A percentile compares a stretch with the other conserved stretches of the same genome.
Evolutionary conservation across 495 filamentous ascomycete genomes (phyloP).

Genomic region (Penicillium pancosmium): DNA sequence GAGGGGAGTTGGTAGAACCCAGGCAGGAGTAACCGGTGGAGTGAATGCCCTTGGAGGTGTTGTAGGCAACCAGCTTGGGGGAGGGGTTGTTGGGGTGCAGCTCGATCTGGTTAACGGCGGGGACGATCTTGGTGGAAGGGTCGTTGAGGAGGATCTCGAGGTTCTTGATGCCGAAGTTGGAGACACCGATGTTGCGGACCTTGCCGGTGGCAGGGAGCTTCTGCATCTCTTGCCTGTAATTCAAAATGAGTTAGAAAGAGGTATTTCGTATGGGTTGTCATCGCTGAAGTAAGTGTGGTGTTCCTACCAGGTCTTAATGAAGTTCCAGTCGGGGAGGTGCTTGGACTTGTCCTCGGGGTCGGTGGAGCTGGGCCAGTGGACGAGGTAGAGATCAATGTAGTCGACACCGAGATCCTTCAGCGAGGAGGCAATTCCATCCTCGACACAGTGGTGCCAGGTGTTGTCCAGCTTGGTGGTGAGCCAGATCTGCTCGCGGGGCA

Average conservation of each 20-base stretch:
- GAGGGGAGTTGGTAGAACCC: slow-evolving; percentile 58
- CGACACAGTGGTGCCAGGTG: slow-evolving; percentile 71
- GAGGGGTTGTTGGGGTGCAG: slow-evolving; percentile 82
- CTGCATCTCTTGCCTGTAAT: slow-evolving; percentile 70
- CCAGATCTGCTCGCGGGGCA: slow-evolving; percentile 81
- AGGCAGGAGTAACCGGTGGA: slow-evolving; percentile 69
- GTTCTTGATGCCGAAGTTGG: slow-evolving; percentile 64
- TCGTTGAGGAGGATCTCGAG: slow-evolving; percentile 58
- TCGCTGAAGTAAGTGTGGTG: background rate
- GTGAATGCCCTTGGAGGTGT: slow-evolving; percentile 68
- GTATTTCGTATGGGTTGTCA: background rate
- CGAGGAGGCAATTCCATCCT: slow-evolving; percentile 69
- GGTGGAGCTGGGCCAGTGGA: slow-evolving; percentile 80
- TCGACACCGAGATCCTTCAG: slow-evolving; percentile 70
- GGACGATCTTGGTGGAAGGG: slow-evolving; percentile 63
- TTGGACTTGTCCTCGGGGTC: slow-evolving; percentile 58
- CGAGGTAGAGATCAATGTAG: slow-evolving; percentile 84
- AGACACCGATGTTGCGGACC: slow-evolving; percentile 72
- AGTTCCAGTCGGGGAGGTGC: slow-evolving; percentile 72
- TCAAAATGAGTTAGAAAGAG: slow-evolving; percentile 3
- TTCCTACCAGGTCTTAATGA: slow-evolving; percentile 76
- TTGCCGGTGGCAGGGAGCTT: slow-evolving; percentile 78
- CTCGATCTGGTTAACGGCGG: slow-evolving; percentile 91
- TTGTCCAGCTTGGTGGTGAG: slow-evolving; percentile 90
- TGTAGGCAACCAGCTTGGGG: slow-evolving; percentile 77